Percentiles rank a stretch among this genome's conserved stretches.
Evolutionary conservation across 306 rosid genomes (phyloP).

Genomic region (Acacia crassicarpa): DNA sequence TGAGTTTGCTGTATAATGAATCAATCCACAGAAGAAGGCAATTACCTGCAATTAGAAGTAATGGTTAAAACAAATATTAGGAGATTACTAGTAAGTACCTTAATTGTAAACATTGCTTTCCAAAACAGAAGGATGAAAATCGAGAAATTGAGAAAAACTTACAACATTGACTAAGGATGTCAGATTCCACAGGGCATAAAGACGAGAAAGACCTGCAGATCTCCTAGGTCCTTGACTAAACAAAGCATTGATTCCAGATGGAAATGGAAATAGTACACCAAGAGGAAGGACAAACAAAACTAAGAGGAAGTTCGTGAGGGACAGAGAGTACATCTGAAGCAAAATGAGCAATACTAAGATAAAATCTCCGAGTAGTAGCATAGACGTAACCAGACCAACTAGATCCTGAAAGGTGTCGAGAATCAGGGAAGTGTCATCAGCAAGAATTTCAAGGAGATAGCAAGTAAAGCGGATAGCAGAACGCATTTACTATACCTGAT

Average conservation of each 20-base stretch:
- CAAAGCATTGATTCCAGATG: constrained; percentile 94
- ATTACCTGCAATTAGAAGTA: constrained; percentile 55
- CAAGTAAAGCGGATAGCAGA: constrained; percentile 15
- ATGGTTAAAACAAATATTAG: constrained; percentile 16
- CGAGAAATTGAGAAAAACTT: constrained; percentile 41
- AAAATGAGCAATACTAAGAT: constrained; percentile 78
- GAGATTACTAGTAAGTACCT: neutral
- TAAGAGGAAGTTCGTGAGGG: constrained; percentile 63
- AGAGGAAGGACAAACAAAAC: constrained; percentile 85
- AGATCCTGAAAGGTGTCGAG: constrained; percentile 67
- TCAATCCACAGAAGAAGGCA: constrained; percentile 79
- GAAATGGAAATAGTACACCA: constrained; percentile 80
- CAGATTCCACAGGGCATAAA: constrained; percentile 93
- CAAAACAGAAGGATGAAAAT: constrained; percentile 2
- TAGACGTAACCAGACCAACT: constrained; percentile 83
- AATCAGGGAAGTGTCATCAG: constrained; percentile 21
- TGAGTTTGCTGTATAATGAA: constrained; percentile 67
- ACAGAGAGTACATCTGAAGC: constrained; percentile 86
- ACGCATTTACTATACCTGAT: constrained; percentile 66
- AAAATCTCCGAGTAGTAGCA: constrained; percentile 82
- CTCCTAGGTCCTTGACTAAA: constrained; percentile 94
- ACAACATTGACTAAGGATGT: constrained; percentile 95
- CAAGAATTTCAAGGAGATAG: constrained; percentile 15
- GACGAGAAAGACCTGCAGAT: constrained; percentile 86
- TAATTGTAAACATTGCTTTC: neutral